Evolutionary conservation across 2,329 filamentous ascomycete species (phyloP).

Genomic region (Penicillium sp.): DNA sequence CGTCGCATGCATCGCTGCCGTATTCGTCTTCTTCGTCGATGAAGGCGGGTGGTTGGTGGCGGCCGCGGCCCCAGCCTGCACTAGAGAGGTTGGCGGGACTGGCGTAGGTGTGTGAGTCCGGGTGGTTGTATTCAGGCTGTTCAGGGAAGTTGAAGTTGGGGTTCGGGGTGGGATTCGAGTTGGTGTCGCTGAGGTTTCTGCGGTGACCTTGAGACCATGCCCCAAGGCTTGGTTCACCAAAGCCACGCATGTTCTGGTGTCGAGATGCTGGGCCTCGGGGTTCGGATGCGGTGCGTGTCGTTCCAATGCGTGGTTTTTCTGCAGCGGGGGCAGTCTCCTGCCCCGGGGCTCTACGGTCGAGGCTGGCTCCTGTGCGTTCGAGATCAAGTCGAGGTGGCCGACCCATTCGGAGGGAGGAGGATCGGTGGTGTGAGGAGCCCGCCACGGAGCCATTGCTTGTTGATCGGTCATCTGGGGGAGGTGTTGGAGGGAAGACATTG

Average conservation of each 20-base stretch:
- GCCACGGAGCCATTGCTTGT: slow-evolving; percentile 39
- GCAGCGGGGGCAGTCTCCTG: slow-evolving; percentile 17
- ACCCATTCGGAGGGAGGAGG: slow-evolving; percentile 56
- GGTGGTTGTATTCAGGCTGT: slow-evolving; percentile 12
- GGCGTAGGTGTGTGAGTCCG: slow-evolving; percentile 63
- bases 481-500: slow-evolving; percentile 95
- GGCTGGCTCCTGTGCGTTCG: slow-evolving; percentile 37
- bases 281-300: slow-evolving; percentile 59
- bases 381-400: slow-evolving; percentile 55
- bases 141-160: slow-evolving; percentile 13
- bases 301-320: slow-evolving; percentile 54
- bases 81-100: slow-evolving; percentile 56
- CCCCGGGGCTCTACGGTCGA: slow-evolving; percentile 42
- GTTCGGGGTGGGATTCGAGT: slow-evolving; percentile 18
- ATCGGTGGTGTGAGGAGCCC: slow-evolving; percentile 40
- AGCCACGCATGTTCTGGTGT: slow-evolving; percentile 38
- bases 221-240: slow-evolving; percentile 37
- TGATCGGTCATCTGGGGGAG: slow-evolving; percentile 87
- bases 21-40: slow-evolving; percentile 82
- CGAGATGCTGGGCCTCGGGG: slow-evolving; percentile 52
- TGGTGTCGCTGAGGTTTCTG: slow-evolving; percentile 42
- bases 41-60: slow-evolving; percentile 62
- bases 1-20: slow-evolving; percentile 72
- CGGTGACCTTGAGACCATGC: slow-evolving; percentile 41
- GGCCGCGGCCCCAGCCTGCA: slow-evolving; percentile 44